phyloP scores from a whole-genome alignment of 371 early-diverging fungal species.

The Nematocida sp. region DNA sequence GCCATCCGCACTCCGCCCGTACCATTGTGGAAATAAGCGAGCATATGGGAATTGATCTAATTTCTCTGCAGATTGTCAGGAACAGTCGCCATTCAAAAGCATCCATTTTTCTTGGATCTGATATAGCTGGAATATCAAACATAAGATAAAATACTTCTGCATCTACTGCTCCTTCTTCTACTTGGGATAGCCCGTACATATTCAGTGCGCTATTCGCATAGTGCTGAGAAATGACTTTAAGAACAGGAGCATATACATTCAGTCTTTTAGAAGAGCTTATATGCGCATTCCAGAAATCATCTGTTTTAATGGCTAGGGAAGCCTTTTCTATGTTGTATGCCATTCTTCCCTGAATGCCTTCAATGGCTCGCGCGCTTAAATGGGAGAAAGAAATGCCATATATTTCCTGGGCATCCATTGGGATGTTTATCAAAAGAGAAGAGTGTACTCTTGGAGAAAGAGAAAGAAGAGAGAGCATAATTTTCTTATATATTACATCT shows the following conservation, averaged over 20 bases:
- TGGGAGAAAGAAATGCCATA: background rate
- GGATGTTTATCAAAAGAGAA: background rate
- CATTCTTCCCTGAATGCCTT: background rate
- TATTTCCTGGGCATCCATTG: background rate
- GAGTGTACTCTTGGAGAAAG: background rate
- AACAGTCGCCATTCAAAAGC: constrained; percentile 46
- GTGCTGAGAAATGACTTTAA: constrained; percentile 36
- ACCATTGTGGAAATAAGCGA: constrained; percentile 46
- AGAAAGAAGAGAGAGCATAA: background rate
- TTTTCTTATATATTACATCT: no score
- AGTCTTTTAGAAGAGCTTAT: background rate
- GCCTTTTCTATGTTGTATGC: constrained; percentile 12
- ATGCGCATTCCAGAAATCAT: constrained; percentile 13
- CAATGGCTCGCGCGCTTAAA: constrained; percentile 19
- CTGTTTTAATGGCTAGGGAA: constrained; percentile 36
- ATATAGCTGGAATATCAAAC: constrained; percentile 47
- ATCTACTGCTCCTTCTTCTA: constrained; percentile 41
- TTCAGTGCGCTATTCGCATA: constrained; percentile 41
- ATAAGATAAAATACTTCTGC: constrained; percentile 50
- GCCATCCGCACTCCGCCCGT: constrained; percentile 37
- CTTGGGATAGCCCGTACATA: constrained; percentile 39
- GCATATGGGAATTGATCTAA: constrained; percentile 20
- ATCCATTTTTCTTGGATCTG: constrained; percentile 22
- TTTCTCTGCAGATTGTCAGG: constrained; percentile 42
- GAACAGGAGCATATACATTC: constrained; percentile 3